Conservation (phyloP, 768 basidiomycete species). For the Mycena polygramma region DNA sequence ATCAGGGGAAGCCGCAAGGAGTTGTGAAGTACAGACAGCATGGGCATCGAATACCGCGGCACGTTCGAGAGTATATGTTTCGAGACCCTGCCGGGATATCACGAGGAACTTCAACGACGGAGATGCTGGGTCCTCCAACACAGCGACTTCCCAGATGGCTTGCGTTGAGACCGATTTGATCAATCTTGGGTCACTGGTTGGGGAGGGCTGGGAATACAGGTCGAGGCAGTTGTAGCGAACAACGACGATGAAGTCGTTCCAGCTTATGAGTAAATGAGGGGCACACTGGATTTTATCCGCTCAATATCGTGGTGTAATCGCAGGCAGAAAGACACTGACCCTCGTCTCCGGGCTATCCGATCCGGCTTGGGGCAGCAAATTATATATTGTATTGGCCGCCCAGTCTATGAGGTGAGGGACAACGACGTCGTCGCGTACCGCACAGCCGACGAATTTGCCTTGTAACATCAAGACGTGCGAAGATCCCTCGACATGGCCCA, state of each 20-base stretch:
- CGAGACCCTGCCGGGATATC: constrained; percentile 5
- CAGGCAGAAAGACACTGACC: neutral
- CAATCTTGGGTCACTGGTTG: neutral
- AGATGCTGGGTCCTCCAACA: neutral
- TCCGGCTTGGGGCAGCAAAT: neutral
- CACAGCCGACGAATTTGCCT: constrained; percentile 30
- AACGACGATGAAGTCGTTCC: constrained; percentile 1
- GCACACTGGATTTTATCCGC: neutral
- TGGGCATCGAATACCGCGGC: no score
- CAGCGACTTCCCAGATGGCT: constrained; percentile 22
- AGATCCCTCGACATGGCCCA: constrained; percentile 14
- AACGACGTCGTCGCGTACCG: constrained; percentile 12
- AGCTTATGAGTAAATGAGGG: constrained; percentile 20
- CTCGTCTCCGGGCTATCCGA: constrained; percentile 9
- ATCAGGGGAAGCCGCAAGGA: neutral
- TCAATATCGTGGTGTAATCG: neutral
- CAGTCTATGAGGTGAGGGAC: constrained; percentile 28
- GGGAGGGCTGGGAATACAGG: constrained; percentile 5
- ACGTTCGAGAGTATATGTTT: constrained; percentile 1
- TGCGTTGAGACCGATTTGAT: neutral
- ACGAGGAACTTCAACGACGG: neutral
- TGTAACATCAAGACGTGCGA: constrained; percentile 22
- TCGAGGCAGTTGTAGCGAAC: neutral
- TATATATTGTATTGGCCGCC: neutral
- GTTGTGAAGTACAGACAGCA: neutral